These are phyloP conservation scores for Trametes punicea DNA, from an alignment of 768 basidiomycete species.

Conservation along the genomic window DNA sequence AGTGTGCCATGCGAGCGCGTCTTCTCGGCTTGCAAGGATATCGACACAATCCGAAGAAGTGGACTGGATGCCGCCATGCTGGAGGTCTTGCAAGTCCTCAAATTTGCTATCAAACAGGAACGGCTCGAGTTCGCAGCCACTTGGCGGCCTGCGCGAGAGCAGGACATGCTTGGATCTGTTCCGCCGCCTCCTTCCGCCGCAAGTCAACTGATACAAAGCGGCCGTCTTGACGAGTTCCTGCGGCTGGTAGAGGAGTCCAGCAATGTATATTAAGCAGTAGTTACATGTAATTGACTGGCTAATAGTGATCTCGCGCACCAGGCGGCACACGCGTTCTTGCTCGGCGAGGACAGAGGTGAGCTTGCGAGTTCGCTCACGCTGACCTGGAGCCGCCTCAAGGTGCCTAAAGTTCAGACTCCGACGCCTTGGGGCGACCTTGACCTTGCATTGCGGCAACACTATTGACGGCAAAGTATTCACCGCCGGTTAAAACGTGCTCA, in stretches of 20 bases:
- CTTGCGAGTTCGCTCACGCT: not conserved
- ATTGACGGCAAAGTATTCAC: not conserved
- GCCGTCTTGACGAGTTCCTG: not conserved
- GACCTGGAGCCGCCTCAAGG: not conserved
- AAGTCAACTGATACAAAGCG: not conserved
- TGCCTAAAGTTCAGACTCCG: not conserved
- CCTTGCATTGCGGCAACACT: not conserved
- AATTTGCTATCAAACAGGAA: not conserved
- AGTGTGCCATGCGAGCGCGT: not conserved
- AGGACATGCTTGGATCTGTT: not conserved
- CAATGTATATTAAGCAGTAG: not conserved
- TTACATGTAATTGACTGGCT: no score
- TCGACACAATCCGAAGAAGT: not conserved
- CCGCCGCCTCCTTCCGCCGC: not conserved
- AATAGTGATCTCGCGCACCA: not conserved
- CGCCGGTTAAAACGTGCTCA: no score
- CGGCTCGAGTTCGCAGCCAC: not conserved
- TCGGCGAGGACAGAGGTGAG: not conserved
- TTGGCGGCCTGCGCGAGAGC: not conserved
- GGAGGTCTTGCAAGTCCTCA: slow-evolving; percentile 3
- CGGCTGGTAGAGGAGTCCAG: not conserved
- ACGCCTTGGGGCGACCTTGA: not conserved
- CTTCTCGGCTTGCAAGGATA: slow-evolving; percentile 7
- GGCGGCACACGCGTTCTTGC: no score
- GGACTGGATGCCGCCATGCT: not conserved